phyloP scores from a whole-genome alignment of 768 basidiomycete species.

The Pluteus cervinus region DNA sequence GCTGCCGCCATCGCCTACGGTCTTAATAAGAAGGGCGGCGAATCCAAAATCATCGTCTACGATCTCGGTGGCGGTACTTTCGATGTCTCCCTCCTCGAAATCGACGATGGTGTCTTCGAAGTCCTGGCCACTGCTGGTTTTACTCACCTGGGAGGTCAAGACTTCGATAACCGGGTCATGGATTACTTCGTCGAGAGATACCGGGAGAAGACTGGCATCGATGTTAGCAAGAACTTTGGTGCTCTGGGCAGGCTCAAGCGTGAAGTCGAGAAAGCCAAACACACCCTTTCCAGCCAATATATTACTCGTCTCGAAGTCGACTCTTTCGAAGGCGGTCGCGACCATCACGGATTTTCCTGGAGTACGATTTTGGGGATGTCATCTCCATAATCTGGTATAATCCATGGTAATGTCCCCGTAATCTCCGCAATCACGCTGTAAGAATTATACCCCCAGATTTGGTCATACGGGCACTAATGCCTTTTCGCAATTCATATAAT shows the following conservation, averaged over 20 bases:
- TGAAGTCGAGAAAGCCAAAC: constrained; percentile 91
- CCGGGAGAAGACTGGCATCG: constrained; percentile 89
- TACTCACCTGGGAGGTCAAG: constrained; percentile 93
- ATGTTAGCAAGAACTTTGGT: constrained; percentile 71
- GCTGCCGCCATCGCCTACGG: constrained; percentile 98
- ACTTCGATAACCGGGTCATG: constrained; percentile 92
- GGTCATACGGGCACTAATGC: no score
- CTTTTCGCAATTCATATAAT: no score
- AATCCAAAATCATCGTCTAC: constrained; percentile 95
- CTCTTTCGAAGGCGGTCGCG: constrained; percentile 91
- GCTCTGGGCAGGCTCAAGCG: constrained; percentile 90
- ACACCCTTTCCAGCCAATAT: constrained; percentile 89
- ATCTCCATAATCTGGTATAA: no score
- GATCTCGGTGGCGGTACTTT: constrained; percentile 99
- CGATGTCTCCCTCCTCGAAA: constrained; percentile 94
- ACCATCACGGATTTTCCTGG: no score
- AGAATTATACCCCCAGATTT: no score
- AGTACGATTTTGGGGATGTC: no score
- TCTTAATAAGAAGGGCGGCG: constrained; percentile 92
- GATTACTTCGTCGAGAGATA: constrained; percentile 85
- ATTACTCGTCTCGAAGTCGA: constrained; percentile 92
- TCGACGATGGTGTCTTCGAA: constrained; percentile 91
- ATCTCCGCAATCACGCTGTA: no score
- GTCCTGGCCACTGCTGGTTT: constrained; percentile 90
- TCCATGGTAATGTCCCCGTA: no score